Conservation (phyloP, 805 yeast species). For the Saturnispora sekii region DNA sequence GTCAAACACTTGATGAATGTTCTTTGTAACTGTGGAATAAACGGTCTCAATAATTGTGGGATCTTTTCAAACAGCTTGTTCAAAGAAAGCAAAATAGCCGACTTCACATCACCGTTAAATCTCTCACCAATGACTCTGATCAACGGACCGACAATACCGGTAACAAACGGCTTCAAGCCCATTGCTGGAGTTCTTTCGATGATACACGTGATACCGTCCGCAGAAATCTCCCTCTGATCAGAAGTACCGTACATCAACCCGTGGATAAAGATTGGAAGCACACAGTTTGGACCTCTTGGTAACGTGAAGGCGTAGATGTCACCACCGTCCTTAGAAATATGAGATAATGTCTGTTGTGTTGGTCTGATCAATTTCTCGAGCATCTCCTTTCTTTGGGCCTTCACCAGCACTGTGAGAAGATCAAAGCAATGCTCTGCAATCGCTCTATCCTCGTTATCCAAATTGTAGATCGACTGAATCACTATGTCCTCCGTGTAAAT, state of each 20-base stretch:
- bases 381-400: slow-evolving; percentile 63
- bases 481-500: slow-evolving; percentile 70
- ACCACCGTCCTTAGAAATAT: slow-evolving; percentile 52
- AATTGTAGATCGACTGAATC: slow-evolving; percentile 53
- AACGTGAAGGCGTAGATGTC: slow-evolving; percentile 65
- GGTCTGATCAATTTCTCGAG: slow-evolving; percentile 73
- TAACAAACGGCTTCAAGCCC: slow-evolving; percentile 77
- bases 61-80: slow-evolving; percentile 69
- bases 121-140: slow-evolving; percentile 98
- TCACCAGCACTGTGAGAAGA: slow-evolving; percentile 56
- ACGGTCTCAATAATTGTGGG: slow-evolving; percentile 88
- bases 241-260: slow-evolving; percentile 90
- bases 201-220: slow-evolving; percentile 80
- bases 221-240: slow-evolving; percentile 77
- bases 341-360: slow-evolving; percentile 61
- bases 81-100: slow-evolving; percentile 85
- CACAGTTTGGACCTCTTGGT: slow-evolving; percentile 79
- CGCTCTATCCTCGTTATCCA: slow-evolving; percentile 58
- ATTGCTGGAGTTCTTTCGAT: slow-evolving; percentile 80
- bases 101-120: slow-evolving; percentile 81
- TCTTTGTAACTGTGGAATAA: slow-evolving; percentile 94
- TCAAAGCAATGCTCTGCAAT: slow-evolving; percentile 59
- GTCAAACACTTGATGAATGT: slow-evolving; percentile 88
- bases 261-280: slow-evolving; percentile 85
- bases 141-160: slow-evolving; percentile 92